phyloP scores from a whole-genome alignment of 2,329 filamentous ascomycete genomes.

The Venturia carpophila region DNA sequence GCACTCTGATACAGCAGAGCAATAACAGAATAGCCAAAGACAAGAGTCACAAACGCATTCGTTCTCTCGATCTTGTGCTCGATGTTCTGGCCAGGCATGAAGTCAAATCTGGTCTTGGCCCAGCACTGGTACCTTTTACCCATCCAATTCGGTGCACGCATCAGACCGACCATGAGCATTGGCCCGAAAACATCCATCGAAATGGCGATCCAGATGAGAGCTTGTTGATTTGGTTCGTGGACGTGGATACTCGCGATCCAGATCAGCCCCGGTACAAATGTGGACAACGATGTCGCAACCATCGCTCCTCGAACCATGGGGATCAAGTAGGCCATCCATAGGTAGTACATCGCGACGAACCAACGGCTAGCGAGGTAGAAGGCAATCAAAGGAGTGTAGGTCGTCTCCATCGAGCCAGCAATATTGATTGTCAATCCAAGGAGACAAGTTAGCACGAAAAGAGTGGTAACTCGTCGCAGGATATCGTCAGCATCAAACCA shows the following conservation, averaged over 20 bases:
- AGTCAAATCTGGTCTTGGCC: slow-evolving; percentile 43
- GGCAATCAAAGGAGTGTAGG: slow-evolving; percentile 51
- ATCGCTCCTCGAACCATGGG: slow-evolving; percentile 53
- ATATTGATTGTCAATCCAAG: slow-evolving; percentile 58
- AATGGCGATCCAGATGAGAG: slow-evolving; percentile 50
- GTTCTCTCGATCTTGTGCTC: slow-evolving; percentile 59
- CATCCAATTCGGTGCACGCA: slow-evolving; percentile 24
- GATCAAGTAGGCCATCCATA: slow-evolving; percentile 41
- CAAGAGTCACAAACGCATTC: slow-evolving; percentile 56
- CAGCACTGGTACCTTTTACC: slow-evolving; percentile 21
- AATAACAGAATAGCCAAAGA: slow-evolving; percentile 58
- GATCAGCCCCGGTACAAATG: slow-evolving; percentile 43
- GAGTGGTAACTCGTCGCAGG: slow-evolving; percentile 48
- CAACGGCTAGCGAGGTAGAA: slow-evolving; percentile 54
- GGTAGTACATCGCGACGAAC: slow-evolving; percentile 44
- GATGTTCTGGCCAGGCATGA: slow-evolving; percentile 55
- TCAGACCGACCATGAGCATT: slow-evolving; percentile 36
- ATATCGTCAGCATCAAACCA: slow-evolving; percentile 59
- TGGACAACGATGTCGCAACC: slow-evolving; percentile 40
- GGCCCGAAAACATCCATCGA: slow-evolving; percentile 46
- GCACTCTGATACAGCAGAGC: slow-evolving; percentile 53
- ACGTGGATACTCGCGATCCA: slow-evolving; percentile 56
- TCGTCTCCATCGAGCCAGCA: slow-evolving; percentile 45
- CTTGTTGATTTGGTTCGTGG: slow-evolving; percentile 47
- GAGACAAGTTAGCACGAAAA: slow-evolving; percentile 55